Evolutionary conservation across 148 eudicot genomes (phyloP), one percentile per base, ranked within the genome.

Genomic region (Agrostemma githago): DNA sequence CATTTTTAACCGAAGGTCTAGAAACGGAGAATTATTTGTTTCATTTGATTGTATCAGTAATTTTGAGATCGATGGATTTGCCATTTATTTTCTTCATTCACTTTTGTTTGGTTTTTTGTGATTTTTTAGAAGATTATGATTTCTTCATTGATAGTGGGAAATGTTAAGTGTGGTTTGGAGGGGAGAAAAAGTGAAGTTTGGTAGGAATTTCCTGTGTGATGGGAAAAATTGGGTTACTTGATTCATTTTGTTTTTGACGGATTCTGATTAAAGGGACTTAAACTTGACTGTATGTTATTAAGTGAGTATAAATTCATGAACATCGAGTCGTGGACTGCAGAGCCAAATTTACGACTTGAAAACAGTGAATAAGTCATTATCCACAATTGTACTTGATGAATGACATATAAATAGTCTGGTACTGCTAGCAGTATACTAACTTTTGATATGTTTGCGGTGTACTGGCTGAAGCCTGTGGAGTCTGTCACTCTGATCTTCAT

Each of bases 401-500:
- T 66, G 34, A 39, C 26, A 66, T 66, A 16, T 40, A 42, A 11
- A 17, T 67, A 65, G 1, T 54, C 26, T 17, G 26, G 44, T 67
- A 57, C 26, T 17, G 26, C 43, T 67, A 57, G 44, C 44, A 65
- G n/a, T 61, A 65, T 64, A 8, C 9, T 37, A 64, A 66, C 57
- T 72, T 62, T 37, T 72, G 79, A 51, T 51, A 41, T 79, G 34
- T 26, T 68, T 80, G 71, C 61, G 38, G 74, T 57, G 70, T 64
- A 59, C 38, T 77, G 68, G 57, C 5, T 90, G 87, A 89, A 96
- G 99, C 99, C 51, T 96, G 99, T 79, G 99, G 99, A 70, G 97
- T 96, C 19, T 96, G 99, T 85, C 99, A 96, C 82, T 96, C 99
- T 51, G 99, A 96, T 78, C 93, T 96, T 43, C 99, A 96, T 72